Conservation (phyloP, 1,139 yeast genomes). For the Pichiaceae sp. region DNA sequence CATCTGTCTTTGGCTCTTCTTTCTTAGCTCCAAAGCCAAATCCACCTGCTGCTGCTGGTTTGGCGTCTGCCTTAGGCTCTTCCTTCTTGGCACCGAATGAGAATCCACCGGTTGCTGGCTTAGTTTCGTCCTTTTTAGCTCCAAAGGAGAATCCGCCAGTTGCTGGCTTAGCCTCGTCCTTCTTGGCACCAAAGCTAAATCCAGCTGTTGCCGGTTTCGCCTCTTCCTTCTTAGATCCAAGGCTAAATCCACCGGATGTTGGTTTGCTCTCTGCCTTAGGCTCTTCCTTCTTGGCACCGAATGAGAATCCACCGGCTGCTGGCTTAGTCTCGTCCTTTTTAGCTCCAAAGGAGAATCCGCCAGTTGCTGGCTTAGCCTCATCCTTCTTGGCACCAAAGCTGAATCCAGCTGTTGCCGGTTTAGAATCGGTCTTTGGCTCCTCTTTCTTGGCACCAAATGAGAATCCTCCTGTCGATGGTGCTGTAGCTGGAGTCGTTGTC, state of each 20-base stretch:
- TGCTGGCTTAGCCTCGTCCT: neutral
- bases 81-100: conserved; percentile 17
- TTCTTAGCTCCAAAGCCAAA: conserved; percentile 12
- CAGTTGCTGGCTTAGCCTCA: conserved; percentile 1
- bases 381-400: conserved; percentile 18
- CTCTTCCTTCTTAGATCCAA: conserved; percentile 1
- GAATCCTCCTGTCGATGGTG: conserved; percentile 6
- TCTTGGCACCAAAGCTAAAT: conserved; percentile 3
- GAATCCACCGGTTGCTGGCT: conserved; percentile 15
- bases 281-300: conserved; percentile 11
- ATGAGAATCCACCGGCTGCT: conserved; percentile 19
- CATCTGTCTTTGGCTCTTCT: conserved; percentile 4
- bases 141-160: conserved; percentile 17
- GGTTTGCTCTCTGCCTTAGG: conserved; percentile 20
- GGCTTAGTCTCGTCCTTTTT: conserved; percentile 11
- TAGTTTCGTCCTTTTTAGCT: conserved; percentile 10
- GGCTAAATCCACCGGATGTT: conserved; percentile 8
- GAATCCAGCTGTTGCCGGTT: conserved; percentile 12
- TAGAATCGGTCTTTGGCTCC: conserved; percentile 14
- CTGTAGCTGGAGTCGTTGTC: neutral
- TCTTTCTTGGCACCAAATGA: conserved; percentile 1
- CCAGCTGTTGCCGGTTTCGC: conserved; percentile 14
- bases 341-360: conserved; percentile 18
- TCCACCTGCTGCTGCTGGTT: conserved; percentile 14
- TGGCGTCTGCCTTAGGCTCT: conserved; percentile 8